Percentiles rank a stretch among this genome's conserved stretches.
Conservation (phyloP, 306 rosid species). For the Fragaria vesca region DNA sequence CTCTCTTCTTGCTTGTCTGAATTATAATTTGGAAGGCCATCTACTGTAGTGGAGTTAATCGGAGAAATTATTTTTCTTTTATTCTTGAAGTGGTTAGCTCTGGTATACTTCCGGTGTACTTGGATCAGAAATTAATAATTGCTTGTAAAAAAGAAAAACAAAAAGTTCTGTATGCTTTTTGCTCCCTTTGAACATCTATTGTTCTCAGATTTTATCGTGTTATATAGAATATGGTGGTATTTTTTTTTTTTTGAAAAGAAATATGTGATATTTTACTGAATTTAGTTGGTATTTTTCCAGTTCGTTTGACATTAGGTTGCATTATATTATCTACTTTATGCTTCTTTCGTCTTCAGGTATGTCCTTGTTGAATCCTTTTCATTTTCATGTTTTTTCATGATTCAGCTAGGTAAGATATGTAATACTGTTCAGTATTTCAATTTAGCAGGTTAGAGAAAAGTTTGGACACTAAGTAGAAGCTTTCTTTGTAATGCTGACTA, state of each 20-base stretch:
- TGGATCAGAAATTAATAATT: not conserved
- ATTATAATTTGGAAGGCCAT: not conserved
- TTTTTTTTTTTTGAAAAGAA: not conserved
- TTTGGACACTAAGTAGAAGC: constrained; percentile 92
- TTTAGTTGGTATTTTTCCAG: constrained; percentile 40
- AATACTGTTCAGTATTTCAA: constrained; percentile 6
- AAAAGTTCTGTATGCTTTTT: not conserved
- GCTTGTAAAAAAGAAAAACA: not conserved
- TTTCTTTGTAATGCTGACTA: constrained; percentile 69
- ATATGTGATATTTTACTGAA: constrained; percentile 15
- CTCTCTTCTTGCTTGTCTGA: not conserved
- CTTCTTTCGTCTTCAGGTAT: constrained; percentile 76
- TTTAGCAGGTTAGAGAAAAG: constrained; percentile 60
- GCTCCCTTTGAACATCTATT: not conserved
- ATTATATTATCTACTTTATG: constrained; percentile 52
- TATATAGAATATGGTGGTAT: not conserved
- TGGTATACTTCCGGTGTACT: no score
- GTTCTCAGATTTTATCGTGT: not conserved
- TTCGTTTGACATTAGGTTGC: constrained; percentile 82
- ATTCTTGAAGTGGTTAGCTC: not conserved
- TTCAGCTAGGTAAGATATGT: not conserved
- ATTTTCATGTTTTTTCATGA: constrained; percentile 3
- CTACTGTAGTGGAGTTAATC: not conserved
- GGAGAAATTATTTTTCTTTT: not conserved
- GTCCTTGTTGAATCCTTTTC: constrained; percentile 10